These are phyloP conservation scores for Saccharomyces paradoxus DNA, from an alignment of 805 yeast genomes.

Conservation along the genomic window DNA sequence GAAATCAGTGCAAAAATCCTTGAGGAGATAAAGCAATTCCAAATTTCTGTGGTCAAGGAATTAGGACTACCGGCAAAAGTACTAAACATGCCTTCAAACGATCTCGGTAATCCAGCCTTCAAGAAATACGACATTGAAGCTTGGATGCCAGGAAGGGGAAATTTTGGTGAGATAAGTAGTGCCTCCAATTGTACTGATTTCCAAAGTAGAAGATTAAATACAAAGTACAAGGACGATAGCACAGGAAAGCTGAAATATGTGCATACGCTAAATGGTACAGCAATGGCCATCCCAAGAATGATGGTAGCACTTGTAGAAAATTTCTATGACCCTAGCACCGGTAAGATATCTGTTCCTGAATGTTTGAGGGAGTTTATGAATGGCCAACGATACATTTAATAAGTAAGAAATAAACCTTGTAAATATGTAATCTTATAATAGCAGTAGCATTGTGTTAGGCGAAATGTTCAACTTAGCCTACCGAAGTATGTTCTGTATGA, in stretches of 20 bases:
- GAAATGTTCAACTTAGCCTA: background rate
- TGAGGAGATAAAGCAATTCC: constrained; percentile 55
- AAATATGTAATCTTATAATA: background rate
- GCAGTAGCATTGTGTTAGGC: background rate
- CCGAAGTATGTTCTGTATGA: background rate
- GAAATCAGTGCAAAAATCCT: constrained; percentile 44
- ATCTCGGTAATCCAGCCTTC: constrained; percentile 88
- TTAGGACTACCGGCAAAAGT: constrained; percentile 77
- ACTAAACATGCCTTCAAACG: constrained; percentile 81
- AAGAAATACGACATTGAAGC: constrained; percentile 91
- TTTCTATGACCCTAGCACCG: constrained; percentile 52
- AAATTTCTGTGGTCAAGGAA: constrained; percentile 51
- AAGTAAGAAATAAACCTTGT: background rate
- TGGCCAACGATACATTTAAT: constrained; percentile 34
- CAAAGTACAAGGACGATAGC: constrained; percentile 40
- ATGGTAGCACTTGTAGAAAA: constrained; percentile 87
- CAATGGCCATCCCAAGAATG: constrained; percentile 89
- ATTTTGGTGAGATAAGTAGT: constrained; percentile 89
- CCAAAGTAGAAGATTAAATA: constrained; percentile 76
- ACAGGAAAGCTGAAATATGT: constrained; percentile 39
- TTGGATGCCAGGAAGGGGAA: constrained; percentile 95
- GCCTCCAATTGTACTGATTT: constrained; percentile 88
- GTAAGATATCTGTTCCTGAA: constrained; percentile 55
- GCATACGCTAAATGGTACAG: constrained; percentile 90
- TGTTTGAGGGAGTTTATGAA: constrained; percentile 69